Evolutionary conservation across 2,329 filamentous ascomycete genomes (phyloP), one percentile per base, ranked within the genome.

Genomic region (Neofusicoccum kwambonambiense): DNA sequence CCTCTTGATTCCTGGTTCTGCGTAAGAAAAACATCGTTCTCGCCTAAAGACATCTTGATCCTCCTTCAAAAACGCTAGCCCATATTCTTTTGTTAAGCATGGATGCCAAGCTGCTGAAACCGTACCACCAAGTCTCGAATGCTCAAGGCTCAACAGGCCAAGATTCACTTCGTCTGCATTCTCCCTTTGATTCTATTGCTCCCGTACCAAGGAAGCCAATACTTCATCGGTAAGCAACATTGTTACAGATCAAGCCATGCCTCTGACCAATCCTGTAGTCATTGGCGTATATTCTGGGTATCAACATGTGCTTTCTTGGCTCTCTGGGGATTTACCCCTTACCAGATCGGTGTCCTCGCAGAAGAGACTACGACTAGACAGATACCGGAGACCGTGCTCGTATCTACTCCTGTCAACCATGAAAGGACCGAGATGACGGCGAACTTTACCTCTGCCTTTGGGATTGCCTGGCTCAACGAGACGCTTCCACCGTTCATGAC

Each of bases 71-170:
- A 49, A 49, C 45, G 45, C 45, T 19, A 17, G 45, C 45, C 19
- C 19, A 22, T 22, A 22, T 22, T 22, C 2, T 22, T 13, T 87
- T 85, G 84, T 78, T 88, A 0, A 86, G 89, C 58, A 70, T 89
- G 0, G 84, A 89, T 42, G 75, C 80, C 0, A 86, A 87, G 65
- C 69, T 87, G 0, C 75, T 89, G 52, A 86, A 89, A 41, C 86
- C 87, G 0, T 89, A 82, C 77, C 81, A 86, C 11, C 84, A 88
- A 31, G 63, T 89, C 0, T 87, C 85, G 0, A 82, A 79, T 11
- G 12, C 68, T 0, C 68, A 70, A 0, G 86, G 86, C 0, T 83
- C 82, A 0, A 68, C 68, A 0, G 84, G 78, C 0, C 72, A 76
- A 6, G 69, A 84, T 0, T 86, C 84, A 0, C 15, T 89, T 0